Percentiles rank a stretch among this genome's conserved stretches.
Evolutionary conservation across 1,284 basidiomycete species (phyloP).

Genomic region (Melampsora larici-populina): DNA sequence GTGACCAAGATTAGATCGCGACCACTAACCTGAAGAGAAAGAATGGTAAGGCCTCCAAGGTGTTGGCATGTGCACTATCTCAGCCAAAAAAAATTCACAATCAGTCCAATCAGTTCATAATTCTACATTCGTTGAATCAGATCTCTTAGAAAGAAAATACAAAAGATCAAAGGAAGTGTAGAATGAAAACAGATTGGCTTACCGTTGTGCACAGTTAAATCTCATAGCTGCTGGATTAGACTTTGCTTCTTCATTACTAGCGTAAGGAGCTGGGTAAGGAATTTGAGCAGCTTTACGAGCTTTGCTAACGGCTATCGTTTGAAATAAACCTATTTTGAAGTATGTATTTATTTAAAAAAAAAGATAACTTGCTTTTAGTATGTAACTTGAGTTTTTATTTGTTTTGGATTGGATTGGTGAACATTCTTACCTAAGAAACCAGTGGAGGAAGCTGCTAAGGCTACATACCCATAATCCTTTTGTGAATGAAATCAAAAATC

Average conservation of each 20-base stretch:
- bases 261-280: slow-evolving; percentile 26
- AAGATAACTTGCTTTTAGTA: not conserved
- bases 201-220: slow-evolving; percentile 41
- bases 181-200: not conserved
- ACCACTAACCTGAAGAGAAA: slow-evolving; percentile 24
- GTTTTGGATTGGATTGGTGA: too few species aligned
- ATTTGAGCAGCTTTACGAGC: slow-evolving; percentile 30
- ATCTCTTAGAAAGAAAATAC: too few species aligned
- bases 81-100: not conserved
- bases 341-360: too few species aligned
- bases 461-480: slow-evolving; percentile 38
- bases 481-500: not conserved
- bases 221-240: slow-evolving; percentile 25
- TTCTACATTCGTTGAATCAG: too few species aligned
- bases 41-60: slow-evolving; percentile 30
- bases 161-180: not conserved
- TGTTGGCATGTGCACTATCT: slow-evolving; percentile 27
- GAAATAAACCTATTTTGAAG: slow-evolving; percentile 22
- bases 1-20: not conserved
- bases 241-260: slow-evolving; percentile 20
- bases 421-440: slow-evolving; percentile 30
- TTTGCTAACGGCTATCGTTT: slow-evolving; percentile 31
- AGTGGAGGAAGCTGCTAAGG: slow-evolving; percentile 21
- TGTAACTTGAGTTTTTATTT: too few species aligned
- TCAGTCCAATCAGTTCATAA: not conserved